Evolutionary conservation across 768 basidiomycete species (phyloP).

Genomic region (Amanita polypyramis): DNA sequence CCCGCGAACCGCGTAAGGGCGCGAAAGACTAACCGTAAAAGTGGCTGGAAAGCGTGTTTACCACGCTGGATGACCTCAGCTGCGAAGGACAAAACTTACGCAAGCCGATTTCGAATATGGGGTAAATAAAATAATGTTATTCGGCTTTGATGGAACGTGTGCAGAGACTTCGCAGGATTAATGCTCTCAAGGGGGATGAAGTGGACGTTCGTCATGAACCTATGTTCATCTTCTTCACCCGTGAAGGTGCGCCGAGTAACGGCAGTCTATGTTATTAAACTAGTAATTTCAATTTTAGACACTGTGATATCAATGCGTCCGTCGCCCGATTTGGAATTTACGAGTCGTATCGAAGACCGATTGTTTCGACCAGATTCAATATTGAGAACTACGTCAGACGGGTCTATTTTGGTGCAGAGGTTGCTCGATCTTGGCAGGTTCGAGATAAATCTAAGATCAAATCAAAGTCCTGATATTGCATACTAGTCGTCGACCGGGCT

Average conservation of each 20-base stretch:
- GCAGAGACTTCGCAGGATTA: conserved; percentile 18
- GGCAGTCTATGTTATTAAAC: not conserved
- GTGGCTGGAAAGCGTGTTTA: not conserved
- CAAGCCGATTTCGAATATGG: not conserved
- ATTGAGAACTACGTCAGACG: conserved; percentile 49
- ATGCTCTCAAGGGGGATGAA: conserved; percentile 33
- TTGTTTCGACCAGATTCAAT: conserved; percentile 48
- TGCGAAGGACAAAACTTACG: not conserved
- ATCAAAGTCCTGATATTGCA: no score
- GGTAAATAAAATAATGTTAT: not conserved
- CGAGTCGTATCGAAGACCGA: conserved; percentile 45
- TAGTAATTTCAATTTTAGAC: conserved; percentile 18
- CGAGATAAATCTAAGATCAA: no score
- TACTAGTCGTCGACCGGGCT: no score
- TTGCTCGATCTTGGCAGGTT: no score
- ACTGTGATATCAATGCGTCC: conserved; percentile 52
- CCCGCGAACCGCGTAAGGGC: not conserved
- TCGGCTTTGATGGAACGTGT: conserved; percentile 12
- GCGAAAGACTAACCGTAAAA: not conserved
- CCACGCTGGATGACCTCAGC: not conserved
- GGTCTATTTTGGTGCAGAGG: conserved; percentile 52
- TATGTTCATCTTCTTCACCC: no score
- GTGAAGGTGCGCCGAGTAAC: conserved; percentile 22
- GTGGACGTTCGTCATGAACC: conserved; percentile 44
- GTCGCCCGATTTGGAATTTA: conserved; percentile 32